phyloP scores from a whole-genome alignment of 345 rosid genomes.

The Linum usitatissimum region DNA sequence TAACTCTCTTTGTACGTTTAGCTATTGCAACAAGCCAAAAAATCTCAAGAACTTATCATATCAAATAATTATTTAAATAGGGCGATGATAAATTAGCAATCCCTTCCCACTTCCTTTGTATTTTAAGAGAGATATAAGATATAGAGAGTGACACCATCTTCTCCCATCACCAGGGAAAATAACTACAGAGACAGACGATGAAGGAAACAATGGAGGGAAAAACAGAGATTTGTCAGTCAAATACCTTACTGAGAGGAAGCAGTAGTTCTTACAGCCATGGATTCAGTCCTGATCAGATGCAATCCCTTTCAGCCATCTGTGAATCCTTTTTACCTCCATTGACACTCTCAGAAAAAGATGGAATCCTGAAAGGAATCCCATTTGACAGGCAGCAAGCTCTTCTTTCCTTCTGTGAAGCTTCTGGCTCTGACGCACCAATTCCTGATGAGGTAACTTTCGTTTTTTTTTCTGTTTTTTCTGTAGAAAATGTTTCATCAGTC shows the following conservation, averaged over 20 bases:
- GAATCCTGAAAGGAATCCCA: conserved; percentile 8
- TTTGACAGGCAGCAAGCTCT: conserved; percentile 21
- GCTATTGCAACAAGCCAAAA: no score
- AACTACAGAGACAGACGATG: background rate
- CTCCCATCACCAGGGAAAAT: background rate
- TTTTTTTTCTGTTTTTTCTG: background rate
- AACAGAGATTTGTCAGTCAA: conserved; percentile 35
- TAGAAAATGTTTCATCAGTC: background rate
- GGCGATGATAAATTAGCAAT: no score
- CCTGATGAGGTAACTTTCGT: conserved; percentile 46
- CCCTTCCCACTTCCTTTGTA: background rate
- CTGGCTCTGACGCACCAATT: conserved; percentile 47
- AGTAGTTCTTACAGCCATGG: conserved; percentile 45
- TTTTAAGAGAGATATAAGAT: background rate
- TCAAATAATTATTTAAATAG: background rate
- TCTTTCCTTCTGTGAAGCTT: conserved; percentile 31
- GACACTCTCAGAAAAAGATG: conserved; percentile 6
- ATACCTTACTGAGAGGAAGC: conserved; percentile 29
- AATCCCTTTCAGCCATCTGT: conserved; percentile 45
- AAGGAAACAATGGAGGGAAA: conserved; percentile 31
- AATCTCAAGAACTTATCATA: background rate
- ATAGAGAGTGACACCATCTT: background rate
- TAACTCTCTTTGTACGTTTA: no score
- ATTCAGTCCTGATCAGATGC: conserved; percentile 52
- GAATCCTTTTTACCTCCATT: conserved; percentile 58